A percentile compares a stretch with the other conserved stretches of the same genome.
These are phyloP conservation scores for Themeda triandra DNA, from an alignment of 176 grass and related monocot species.

Conservation along the genomic window DNA sequence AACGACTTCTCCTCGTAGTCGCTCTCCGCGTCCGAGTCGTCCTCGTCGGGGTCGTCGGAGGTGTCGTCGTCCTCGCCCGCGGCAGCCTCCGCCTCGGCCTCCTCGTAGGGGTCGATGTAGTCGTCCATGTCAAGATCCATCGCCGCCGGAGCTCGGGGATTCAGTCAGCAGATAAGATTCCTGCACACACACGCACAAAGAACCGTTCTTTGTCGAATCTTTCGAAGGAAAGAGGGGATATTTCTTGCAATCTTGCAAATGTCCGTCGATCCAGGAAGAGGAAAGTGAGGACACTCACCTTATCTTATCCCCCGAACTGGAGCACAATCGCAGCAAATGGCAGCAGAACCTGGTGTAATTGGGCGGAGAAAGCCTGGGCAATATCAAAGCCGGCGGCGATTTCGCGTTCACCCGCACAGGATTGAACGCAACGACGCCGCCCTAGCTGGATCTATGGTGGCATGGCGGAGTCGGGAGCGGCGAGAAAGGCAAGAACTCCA, in stretches of 20 bases:
- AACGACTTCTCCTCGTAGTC: conserved; percentile 59
- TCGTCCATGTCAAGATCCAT: conserved; percentile 45
- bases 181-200: background rate
- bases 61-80: conserved; percentile 15
- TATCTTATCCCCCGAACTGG: background rate
- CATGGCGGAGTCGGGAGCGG: conserved; percentile 29
- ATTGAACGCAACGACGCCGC: background rate
- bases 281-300: too few species aligned
- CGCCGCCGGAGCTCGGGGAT: background rate
- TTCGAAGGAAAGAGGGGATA: background rate
- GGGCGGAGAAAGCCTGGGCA: background rate
- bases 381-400: background rate
- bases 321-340: background rate
- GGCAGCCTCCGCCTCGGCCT: conserved; percentile 43
- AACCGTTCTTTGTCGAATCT: background rate
- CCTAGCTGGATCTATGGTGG: background rate
- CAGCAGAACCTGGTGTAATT: background rate
- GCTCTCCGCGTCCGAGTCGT: conserved; percentile 55
- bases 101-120: conserved; percentile 55
- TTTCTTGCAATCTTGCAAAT: background rate
- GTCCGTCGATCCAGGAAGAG: background rate
- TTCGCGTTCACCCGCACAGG: background rate
- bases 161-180: background rate
- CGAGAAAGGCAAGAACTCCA: background rate
- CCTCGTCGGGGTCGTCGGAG: conserved; percentile 33